Evolutionary conservation across 129 eudicot species (phyloP).

Genomic region (Escallonia rubra): DNA sequence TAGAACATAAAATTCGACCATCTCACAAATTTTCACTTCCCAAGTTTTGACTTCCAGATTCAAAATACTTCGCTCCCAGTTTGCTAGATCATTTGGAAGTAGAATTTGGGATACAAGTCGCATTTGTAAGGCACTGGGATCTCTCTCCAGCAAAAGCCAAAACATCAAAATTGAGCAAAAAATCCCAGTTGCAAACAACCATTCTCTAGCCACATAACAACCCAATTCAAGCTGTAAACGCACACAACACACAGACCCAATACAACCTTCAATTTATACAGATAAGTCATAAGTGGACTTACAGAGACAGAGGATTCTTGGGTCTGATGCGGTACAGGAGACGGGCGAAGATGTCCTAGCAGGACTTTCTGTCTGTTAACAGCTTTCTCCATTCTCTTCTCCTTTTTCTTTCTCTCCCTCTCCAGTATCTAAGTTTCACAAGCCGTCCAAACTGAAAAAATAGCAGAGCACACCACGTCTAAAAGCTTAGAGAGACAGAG

Average conservation of each 20-base stretch:
- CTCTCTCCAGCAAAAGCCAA: no score
- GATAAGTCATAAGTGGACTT: conserved; percentile 16
- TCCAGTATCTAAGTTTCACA: not conserved
- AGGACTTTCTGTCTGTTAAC: conserved; percentile 69
- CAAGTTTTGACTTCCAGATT: no score
- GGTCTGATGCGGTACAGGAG: conserved; percentile 33
- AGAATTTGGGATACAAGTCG: no score
- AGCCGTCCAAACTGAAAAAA: not conserved
- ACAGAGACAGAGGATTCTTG: conserved; percentile 51
- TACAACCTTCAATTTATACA: no score
- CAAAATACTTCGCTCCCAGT: no score
- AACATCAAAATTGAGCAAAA: no score
- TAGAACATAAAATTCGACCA: no score
- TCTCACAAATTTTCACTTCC: no score
- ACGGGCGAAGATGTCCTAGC: conserved; percentile 65
- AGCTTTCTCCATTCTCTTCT: conserved; percentile 73
- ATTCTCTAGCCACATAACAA: not conserved
- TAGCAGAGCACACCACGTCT: not conserved
- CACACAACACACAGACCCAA: not conserved
- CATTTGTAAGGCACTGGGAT: no score
- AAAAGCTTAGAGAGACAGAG: not conserved
- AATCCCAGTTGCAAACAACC: no score
- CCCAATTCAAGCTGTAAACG: not conserved
- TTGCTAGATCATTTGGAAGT: no score
- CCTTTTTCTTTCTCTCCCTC: conserved; percentile 7